These are phyloP conservation scores for Boletus speciosus DNA, from an alignment of 768 basidiomycete genomes.

Conservation along the genomic window DNA sequence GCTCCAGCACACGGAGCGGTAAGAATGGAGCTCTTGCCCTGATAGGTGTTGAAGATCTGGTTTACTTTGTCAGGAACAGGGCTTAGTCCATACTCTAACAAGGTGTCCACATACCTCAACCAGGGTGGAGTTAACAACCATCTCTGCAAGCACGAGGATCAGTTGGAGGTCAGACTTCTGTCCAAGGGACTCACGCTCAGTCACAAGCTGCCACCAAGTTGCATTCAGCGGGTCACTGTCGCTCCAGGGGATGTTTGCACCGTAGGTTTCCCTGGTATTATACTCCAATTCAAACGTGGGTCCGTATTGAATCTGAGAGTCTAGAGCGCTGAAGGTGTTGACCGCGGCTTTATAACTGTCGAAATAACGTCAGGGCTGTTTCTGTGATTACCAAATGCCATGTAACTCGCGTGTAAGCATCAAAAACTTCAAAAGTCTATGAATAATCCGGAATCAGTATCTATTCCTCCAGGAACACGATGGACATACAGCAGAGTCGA, in stretches of 20 bases:
- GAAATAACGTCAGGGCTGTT: background rate
- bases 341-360: conserved; percentile 66
- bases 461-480: background rate
- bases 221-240: conserved; percentile 68
- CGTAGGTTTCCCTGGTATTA: conserved; percentile 66
- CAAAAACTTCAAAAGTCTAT: conserved; percentile 74
- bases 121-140: conserved; percentile 53
- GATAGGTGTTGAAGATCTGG: conserved; percentile 64
- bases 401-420: conserved; percentile 66
- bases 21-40: conserved; percentile 64
- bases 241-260: conserved; percentile 53
- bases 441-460: conserved; percentile 1
- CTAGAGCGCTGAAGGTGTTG: conserved; percentile 52
- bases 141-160: conserved; percentile 37
- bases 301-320: conserved; percentile 51
- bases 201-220: conserved; percentile 81
- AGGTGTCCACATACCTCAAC: conserved; percentile 45
- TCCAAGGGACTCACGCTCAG: conserved; percentile 52
- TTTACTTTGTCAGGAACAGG: conserved; percentile 3
- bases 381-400: background rate
- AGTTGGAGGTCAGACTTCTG: background rate
- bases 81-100: background rate
- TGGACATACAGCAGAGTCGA: conserved; percentile 51
- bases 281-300: conserved; percentile 66
- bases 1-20: conserved; percentile 54